Evolutionary conservation across 2,329 filamentous ascomycete genomes (phyloP).

Genomic region (Lasiodiplodia theobromae): DNA sequence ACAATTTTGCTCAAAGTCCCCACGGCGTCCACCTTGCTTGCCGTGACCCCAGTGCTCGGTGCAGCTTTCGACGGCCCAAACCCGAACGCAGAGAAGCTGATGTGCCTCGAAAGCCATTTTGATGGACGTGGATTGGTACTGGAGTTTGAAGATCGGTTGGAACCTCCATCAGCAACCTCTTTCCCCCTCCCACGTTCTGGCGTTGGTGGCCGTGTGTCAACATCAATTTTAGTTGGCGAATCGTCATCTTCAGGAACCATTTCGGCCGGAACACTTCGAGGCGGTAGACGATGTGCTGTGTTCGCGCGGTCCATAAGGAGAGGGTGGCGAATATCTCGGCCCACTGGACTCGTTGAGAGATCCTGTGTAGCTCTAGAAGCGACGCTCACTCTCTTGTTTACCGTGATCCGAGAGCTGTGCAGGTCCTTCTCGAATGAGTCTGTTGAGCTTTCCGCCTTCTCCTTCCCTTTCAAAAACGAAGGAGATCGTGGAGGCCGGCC

Average conservation of each 20-base stretch:
- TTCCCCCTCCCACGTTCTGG: conserved; percentile 24
- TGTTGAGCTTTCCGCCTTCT: conserved; percentile 1
- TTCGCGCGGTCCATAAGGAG: conserved; percentile 7
- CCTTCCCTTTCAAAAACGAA: conserved; percentile 7
- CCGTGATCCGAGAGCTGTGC: neutral
- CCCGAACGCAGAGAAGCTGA: conserved; percentile 48
- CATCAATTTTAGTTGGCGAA: neutral
- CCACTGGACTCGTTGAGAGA: conserved; percentile 9
- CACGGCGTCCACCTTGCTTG: conserved; percentile 15
- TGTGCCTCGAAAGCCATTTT: conserved; percentile 40
- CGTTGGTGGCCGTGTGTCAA: conserved; percentile 3
- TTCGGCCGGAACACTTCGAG: conserved; percentile 13
- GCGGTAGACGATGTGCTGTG: neutral
- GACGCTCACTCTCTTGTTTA: conserved; percentile 14
- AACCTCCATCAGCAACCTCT: neutral
- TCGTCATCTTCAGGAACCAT: neutral
- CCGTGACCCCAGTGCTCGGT: conserved; percentile 24
- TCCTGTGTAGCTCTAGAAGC: conserved; percentile 7
- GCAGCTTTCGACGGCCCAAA: conserved; percentile 40
- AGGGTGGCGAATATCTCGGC: conserved; percentile 13
- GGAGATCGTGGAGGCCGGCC: conserved; percentile 34
- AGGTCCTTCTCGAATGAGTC: neutral
- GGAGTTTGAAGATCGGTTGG: conserved; percentile 12
- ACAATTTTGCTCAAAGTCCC: conserved; percentile 24
- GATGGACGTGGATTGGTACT: conserved; percentile 19